Base-by-base conservation (phyloP, 768 basidiomycete genomes). In the Russula olivacea region DNA sequence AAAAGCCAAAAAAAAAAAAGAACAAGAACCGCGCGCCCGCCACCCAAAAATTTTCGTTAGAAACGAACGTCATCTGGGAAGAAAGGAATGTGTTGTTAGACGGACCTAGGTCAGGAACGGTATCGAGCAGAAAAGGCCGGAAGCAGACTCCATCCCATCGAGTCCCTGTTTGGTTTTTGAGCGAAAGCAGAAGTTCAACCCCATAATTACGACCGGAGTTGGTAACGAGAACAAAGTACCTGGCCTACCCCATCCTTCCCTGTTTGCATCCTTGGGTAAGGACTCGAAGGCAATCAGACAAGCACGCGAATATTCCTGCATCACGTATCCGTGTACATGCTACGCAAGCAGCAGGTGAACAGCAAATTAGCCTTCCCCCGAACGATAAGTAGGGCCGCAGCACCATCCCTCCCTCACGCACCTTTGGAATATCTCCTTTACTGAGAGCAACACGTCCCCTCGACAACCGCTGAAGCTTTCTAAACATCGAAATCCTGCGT, bases 201-300 rank as follows among this genome's bases (percentile, higher is more conserved):
- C 38, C 38, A 38, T 38, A 14, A 38, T 38, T n/a, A n/a, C 10
- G 21, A 30, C 2, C 49, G 61, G 36, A 17, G 54, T 8, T n/a
- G 12, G n/a, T 5, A 32, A 14, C 8, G 14, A 34, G n/a, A n/a
- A 19, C 6, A 17, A n/a, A 78, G 45, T 68, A 85, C 87, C 86
- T 64, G 84, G 88, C 66, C 78, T 75, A 25, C 90, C 89, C 89
- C 89, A 91, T 14, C 90, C 90, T 48, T 83, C 81, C 68, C 87
- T 88, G 68, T 77, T 73, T 4, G 80, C 81, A 58, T 82, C 81
- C 72, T 82, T 83, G 23, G 90, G 89, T 65, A 85, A 78, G 34
- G 86, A 85, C 72, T 87, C 84, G 73, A 86, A 83, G 10, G 85
- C 78, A 66, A 91, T 79, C 45, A 90, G 75, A 72, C 87, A 89